Base-by-base conservation (phyloP, 1,284 basidiomycete species). In the Melampsora americana region DNA sequence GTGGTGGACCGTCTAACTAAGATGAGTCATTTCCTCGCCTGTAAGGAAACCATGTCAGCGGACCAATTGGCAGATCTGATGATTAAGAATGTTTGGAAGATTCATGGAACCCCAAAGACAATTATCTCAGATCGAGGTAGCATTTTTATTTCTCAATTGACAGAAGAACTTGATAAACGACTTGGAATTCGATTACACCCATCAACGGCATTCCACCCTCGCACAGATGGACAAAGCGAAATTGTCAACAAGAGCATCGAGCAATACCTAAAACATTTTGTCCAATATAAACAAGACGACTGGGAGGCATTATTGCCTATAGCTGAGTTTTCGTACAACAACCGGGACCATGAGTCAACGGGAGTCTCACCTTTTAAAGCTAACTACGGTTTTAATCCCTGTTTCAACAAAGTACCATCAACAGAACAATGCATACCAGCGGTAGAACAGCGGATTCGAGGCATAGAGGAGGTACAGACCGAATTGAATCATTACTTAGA, bases 261-360 rank as follows among this genome's bases (percentile, higher is more conserved):
- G n/a, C n/a, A n/a, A n/a, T n/a, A n/a, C n/a, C n/a, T n/a, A n/a
- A 26, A 20, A 3, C 20, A 61, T 20, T 61, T 61, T 61, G 59
- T 61, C 7, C 20, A 3, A 7, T 61, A 23, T 32, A 9, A n/a
- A n/a, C 82, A 90, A 92, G 60, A 88, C 91, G 0, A n/a, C n/a
- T 61, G 59, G 59, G 59, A 7, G 7, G 26, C 59, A 3, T 32
- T 61, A 12, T 20, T 61, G 3, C 5, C 59, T 28, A 61, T 23
- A 9, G 59, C 59, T 3, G 59, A 61, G 18, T 61, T 61, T 61
- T 26, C 59, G 12, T 61, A 61, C 59, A 61, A 61, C 59, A 61
- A 61, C 18, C 28, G 35, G 12, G 20, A 61, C 20, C 59, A 61
- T 20, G 20, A 12, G 20, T 61, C 20, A 23, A 61, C 20, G 6